Conservation (phyloP, 208 protist genomes). For the Vickermania ingenoplastis region DNA sequence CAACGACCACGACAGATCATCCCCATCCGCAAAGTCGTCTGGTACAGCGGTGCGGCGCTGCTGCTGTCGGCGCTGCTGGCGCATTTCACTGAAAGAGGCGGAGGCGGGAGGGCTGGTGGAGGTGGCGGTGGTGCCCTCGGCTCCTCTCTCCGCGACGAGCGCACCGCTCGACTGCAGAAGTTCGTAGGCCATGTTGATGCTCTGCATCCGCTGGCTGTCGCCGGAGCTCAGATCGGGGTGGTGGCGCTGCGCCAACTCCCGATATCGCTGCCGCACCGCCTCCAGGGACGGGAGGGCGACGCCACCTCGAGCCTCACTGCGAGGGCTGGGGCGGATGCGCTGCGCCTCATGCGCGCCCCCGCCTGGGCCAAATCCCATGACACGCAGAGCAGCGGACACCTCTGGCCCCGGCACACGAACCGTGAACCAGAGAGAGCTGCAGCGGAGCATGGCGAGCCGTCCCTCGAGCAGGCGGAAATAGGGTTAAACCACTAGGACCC, state of each 20-base stretch:
- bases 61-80: conserved; percentile 35
- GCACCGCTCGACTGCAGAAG: conserved; percentile 65
- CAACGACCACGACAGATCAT: conserved; percentile 68
- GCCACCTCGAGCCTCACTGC: neutral
- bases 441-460: too few relatives aligned
- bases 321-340: neutral
- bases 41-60: conserved; percentile 50
- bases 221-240: conserved; percentile 85
- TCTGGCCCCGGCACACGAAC: too few relatives aligned
- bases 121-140: neutral
- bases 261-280: conserved; percentile 65
- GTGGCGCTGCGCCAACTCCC: conserved; percentile 74
- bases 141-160: conserved; percentile 11
- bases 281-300: conserved; percentile 8
- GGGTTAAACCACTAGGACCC: too few relatives aligned
- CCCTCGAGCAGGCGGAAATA: too few relatives aligned
- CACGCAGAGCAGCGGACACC: too few relatives aligned
- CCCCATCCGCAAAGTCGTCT: conserved; percentile 77
- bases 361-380: too few relatives aligned
- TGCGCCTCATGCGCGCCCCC: too few relatives aligned
- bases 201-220: conserved; percentile 77
- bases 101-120: neutral
- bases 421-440: too few relatives aligned
- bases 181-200: conserved; percentile 87
- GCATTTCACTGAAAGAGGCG: conserved; percentile 3